Evolutionary conservation across 139 green algal genomes (phyloP), one percentile per base, ranked within the genome.

Genomic region (Coelastrella sp.): DNA sequence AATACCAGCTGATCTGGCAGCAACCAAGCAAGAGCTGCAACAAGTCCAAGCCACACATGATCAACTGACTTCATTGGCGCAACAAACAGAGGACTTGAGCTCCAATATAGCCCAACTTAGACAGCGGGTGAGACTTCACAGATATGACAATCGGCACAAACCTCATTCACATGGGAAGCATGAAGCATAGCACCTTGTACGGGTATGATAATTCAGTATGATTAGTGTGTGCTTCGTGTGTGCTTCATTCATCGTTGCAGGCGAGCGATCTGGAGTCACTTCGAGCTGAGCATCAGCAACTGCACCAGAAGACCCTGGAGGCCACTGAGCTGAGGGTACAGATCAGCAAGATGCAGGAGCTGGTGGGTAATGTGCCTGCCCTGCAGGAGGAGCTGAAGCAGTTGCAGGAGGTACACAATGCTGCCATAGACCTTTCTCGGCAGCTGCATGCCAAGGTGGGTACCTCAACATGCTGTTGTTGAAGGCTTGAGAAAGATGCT

Each of bases 371-470:
- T 23, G 45, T 85, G 64, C 79, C 79, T 27, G 64, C 45, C 4
- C 43, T 85, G 30, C 79, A 53, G 17, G 23, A 78, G 5, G 79
- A 85, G 79, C 19, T 79, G 30, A n/a, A 51, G 21, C 64, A 53
- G 23, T 35, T 85, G 64, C 63, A 85, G 35, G 48, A 27, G 32
- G 66, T 34, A 25, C 64, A 85, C 9, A 11, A 68, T 15, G 34
- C 38, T 13, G 27, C 32, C 7, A 5, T 45, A 30, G 35, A 62
- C 38, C 78, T 76, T n/a, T 35, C 25, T 2, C 38, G 40, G 13
- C 78, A 84, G 40, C 78, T 84, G 41, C 60, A 84, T 48, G 78
- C 38, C 3, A 74, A 63, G 72, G 11, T 34, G 30, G 17, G 53
- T 35, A 27, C n/a, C n/a, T n/a, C n/a, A 21, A 38, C 7, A 17